phyloP scores from a whole-genome alignment of 1,284 basidiomycete species.

The Megacollybia platyphylla region DNA sequence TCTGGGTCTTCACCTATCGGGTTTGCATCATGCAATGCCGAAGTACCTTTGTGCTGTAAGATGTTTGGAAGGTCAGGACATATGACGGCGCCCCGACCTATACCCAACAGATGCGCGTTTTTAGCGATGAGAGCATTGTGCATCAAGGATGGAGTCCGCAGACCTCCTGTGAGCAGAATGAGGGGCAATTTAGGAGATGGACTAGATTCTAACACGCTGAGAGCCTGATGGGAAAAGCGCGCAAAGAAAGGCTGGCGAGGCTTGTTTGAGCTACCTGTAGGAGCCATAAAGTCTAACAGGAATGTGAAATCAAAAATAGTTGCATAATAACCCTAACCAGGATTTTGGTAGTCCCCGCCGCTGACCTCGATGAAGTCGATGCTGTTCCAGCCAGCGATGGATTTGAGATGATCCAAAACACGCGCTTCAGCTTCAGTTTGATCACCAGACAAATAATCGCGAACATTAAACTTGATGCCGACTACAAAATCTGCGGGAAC shows the following conservation, averaged over 20 bases:
- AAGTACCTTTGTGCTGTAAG: slow-evolving; percentile 14
- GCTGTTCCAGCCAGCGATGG: slow-evolving; percentile 49
- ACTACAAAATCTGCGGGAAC: slow-evolving; percentile 57
- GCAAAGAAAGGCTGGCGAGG: slow-evolving; percentile 49
- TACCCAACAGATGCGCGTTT: slow-evolving; percentile 65
- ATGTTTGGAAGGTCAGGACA: slow-evolving; percentile 48
- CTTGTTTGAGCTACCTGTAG: slow-evolving; percentile 12
- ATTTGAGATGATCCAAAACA: slow-evolving; percentile 51
- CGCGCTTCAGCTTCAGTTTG: slow-evolving; percentile 26
- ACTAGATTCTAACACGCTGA: slow-evolving; percentile 25
- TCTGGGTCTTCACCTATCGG: slow-evolving; percentile 29
- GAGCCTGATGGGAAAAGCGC: slow-evolving; percentile 41
- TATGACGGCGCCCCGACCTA: slow-evolving; percentile 60
- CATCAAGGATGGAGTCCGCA: slow-evolving; percentile 52
- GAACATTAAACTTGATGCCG: slow-evolving; percentile 81
- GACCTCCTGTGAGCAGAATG: slow-evolving; percentile 73
- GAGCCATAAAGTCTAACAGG: slow-evolving; percentile 28
- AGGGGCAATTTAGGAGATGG: slow-evolving; percentile 29
- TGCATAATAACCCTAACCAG: slow-evolving; percentile 29
- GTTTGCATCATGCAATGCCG: slow-evolving; percentile 9
- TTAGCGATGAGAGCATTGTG: slow-evolving; percentile 33
- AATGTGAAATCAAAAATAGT: neutral
- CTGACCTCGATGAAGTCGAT: slow-evolving; percentile 83
- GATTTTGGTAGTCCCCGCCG: slow-evolving; percentile 78
- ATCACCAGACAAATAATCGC: slow-evolving; percentile 61